Base-by-base conservation (phyloP, 768 basidiomycete genomes). In the Lyophyllum decastes region DNA sequence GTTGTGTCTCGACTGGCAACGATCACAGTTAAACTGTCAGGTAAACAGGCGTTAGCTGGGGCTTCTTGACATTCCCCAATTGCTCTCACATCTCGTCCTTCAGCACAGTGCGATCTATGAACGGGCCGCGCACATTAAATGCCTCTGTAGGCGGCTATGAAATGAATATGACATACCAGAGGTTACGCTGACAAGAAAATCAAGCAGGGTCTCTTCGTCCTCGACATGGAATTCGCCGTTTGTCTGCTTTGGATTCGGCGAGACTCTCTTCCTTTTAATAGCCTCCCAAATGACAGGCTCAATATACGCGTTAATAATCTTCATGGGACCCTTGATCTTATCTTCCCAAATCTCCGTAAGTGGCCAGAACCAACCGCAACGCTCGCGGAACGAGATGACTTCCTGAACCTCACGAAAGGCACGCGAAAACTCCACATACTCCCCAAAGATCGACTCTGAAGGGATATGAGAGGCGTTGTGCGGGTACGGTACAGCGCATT, bases 231-330 rank as follows among this genome's bases (percentile, higher is more conserved):
- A 59, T 25, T 62, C 58, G 1, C 54, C 54, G 33, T 67, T 71
- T 55, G 74, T 74, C 24, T 72, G 68, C 8, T 59, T 58, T 5
- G 54, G 44, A 21, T 52, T 53, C 33, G 54, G 11, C 46, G 61
- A 27, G n/a, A 53, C 46, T 11, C 63, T 61, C 59, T 76, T 77
- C 69, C 76, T 76, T 60, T 72, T 72, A 21, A 87, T 65, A 1
- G 84, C 83, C 34, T 80, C 78, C 35, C 73, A 63, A n/a, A 83
- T 72, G 43, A 82, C 78, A 0, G 83, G 83, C 46, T 84, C 79
- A 6, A 86, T 73, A 43, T 78, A 85, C 2, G 76, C 73, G 59
- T 81, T 78, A 9, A 85, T 78, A 7, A 82, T 63, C 61, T 79
- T 73, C 84, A 87, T 85, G 9, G 79, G 78, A 10, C 70, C 69